Evolutionary conservation across 2,329 filamentous ascomycete species (phyloP).

Genomic region (Laburnicola sp.): DNA sequence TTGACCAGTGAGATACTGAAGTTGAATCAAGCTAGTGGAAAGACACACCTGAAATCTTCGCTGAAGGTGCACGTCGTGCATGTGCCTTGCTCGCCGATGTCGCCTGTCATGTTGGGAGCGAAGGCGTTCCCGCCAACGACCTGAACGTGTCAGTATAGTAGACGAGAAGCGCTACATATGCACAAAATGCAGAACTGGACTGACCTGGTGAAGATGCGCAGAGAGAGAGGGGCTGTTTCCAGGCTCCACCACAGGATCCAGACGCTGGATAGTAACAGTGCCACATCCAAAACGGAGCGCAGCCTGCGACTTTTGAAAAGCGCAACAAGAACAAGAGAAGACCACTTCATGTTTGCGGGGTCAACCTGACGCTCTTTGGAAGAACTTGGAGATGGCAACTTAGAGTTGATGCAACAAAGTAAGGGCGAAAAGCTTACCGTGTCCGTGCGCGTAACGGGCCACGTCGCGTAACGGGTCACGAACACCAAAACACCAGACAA

Average conservation of each 20-base stretch:
- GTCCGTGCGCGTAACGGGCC: too few relatives aligned
- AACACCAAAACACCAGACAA: too few relatives aligned
- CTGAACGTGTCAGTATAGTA: constrained; percentile 1
- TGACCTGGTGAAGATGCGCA: constrained; percentile 23
- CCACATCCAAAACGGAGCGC: constrained; percentile 22
- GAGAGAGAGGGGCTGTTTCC: constrained; percentile 12
- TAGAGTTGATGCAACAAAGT: not conserved
- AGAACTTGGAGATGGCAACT: not conserved
- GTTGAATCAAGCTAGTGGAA: too few relatives aligned
- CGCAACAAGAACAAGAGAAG: constrained; percentile 9
- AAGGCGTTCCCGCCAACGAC: constrained; percentile 30
- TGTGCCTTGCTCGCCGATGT: constrained; percentile 23
- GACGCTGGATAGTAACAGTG: constrained; percentile 19
- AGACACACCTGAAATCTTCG: constrained; percentile 16
- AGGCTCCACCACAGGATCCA: constrained; percentile 24
- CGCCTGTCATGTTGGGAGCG: constrained; percentile 21
- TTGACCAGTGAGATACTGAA: too few relatives aligned
- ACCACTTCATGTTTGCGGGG: constrained; percentile 14
- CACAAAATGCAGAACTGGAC: not conserved
- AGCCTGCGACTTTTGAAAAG: constrained; percentile 14
- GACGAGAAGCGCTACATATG: not conserved
- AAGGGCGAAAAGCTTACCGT: not conserved
- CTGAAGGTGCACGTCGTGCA: constrained; percentile 32
- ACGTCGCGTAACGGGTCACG: too few relatives aligned
- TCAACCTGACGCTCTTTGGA: not conserved